Base-by-base conservation (phyloP, 352 stramenopile genomes). In the Pythium volutum region DNA sequence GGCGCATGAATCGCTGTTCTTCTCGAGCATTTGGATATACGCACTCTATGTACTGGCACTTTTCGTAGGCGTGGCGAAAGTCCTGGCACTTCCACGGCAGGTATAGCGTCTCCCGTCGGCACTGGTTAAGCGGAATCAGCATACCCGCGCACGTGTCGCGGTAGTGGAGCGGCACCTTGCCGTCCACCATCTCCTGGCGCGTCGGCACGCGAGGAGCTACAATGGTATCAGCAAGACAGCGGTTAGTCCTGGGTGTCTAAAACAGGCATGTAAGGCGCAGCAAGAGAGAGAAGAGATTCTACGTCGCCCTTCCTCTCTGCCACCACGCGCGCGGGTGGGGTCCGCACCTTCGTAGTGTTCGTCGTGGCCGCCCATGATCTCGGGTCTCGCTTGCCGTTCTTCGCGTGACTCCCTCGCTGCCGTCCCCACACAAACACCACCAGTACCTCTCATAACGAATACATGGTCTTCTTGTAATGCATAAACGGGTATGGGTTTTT, bases 1-100 rank as follows among this genome's bases (percentile, higher is more conserved):
- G 42, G 5, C 42, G 38, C 3, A 5, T 31, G 6, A 39, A 3
- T 15, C 18, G 6, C n/a, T n/a, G n/a, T n/a, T n/a, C n/a, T n/a
- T n/a, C n/a, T n/a, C n/a, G n/a, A n/a, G n/a, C n/a, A n/a, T n/a
- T n/a, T n/a, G n/a, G n/a, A n/a, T n/a, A n/a, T n/a, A 66, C 63
- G 51, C 31, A 91, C 81, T 98, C 90, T 64, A 95, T 88, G 76
- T 99, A 98, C 84, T 98, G 85, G 79, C 97, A 99, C 77, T 98
- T 98, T 77, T 99, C 97, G 76, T 99, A 99, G 29, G 91, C 97
- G 79, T 99, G 97, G 73, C 95, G 91, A 75, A 98, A 75, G 72
- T 99, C 94, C 71, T 91, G 83, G 77, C 97, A 99, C 74, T 98
- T 92, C 78, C 93, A 98, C 50, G 95, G 95, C 64, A 97, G 77